A percentile compares a stretch with the other conserved stretches of the same genome.
These are phyloP conservation scores for Voacanga thouarsii DNA, from an alignment of 257 asterid genomes.

Conservation along the genomic window DNA sequence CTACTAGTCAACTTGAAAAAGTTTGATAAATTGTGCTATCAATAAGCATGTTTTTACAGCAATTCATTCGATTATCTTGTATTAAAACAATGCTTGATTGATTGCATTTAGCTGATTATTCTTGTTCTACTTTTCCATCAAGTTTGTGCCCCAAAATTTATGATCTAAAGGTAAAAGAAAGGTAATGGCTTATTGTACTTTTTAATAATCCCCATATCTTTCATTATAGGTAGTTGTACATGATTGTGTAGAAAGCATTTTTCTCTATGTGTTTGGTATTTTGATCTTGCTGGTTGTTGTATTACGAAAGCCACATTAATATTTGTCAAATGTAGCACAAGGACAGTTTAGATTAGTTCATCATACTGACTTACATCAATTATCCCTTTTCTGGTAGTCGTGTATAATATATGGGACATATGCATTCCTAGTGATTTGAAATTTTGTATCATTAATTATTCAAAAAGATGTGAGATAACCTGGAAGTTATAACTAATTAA, in stretches of 20 bases:
- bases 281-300: not conserved
- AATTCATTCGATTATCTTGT: no score
- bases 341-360: no score
- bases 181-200: conserved; percentile 40
- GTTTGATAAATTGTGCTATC: not conserved
- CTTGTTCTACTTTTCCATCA: conserved; percentile 32
- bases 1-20: not conserved
- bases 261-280: not conserved
- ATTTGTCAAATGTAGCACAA: no score
- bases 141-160: conserved; percentile 91
- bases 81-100: not conserved
- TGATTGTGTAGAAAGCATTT: not conserved
- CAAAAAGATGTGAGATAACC: not conserved
- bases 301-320: not conserved
- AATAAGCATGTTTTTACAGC: no score
- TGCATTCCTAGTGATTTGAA: not conserved
- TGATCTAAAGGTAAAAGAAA: conserved; percentile 90
- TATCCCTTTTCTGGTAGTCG: not conserved
- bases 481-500: not conserved
- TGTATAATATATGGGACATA: not conserved
- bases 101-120: not conserved
- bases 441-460: not conserved
- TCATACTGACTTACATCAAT: not conserved
- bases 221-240: not conserved
- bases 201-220: not conserved